phyloP scores from a whole-genome alignment of 2,329 filamentous ascomycete species.

The Cytospora piceicola region DNA sequence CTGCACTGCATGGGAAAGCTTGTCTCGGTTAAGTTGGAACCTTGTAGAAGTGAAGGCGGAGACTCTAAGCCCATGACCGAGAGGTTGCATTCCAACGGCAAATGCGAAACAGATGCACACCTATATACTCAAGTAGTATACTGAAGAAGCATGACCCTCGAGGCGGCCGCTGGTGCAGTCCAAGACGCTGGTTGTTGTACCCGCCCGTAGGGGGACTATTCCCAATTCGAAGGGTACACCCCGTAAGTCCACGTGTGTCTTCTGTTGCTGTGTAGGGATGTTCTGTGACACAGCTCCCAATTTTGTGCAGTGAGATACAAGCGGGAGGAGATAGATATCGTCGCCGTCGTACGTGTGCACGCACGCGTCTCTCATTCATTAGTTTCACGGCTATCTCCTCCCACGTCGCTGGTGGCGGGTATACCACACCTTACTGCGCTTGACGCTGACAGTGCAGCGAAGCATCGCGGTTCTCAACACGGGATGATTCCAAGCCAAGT shows the following conservation, averaged over 20 bases:
- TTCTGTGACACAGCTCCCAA: neutral
- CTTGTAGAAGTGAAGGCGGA: neutral
- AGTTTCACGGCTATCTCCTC: neutral
- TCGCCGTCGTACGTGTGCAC: neutral
- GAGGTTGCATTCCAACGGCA: neutral
- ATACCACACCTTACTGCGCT: neutral
- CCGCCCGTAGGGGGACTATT: neutral
- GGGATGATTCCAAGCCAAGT: neutral
- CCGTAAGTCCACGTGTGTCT: constrained; percentile 15
- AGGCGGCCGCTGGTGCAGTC: constrained; percentile 18
- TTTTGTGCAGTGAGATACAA: neutral
- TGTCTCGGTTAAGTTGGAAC: neutral
- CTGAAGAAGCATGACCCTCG: constrained; percentile 1
- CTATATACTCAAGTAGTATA: neutral
- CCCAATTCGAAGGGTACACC: neutral
- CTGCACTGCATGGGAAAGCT: neutral
- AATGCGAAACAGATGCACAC: neutral
- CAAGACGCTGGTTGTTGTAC: neutral
- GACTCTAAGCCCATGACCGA: neutral
- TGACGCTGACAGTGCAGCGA: neutral
- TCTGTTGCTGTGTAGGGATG: neutral
- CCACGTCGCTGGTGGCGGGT: neutral
- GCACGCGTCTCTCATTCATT: neutral
- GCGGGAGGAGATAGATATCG: neutral
- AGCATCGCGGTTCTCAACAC: neutral